These are phyloP conservation scores for Cladorrhinum sp. DNA, from an alignment of 2,329 filamentous ascomycete species.

Conservation along the genomic window DNA sequence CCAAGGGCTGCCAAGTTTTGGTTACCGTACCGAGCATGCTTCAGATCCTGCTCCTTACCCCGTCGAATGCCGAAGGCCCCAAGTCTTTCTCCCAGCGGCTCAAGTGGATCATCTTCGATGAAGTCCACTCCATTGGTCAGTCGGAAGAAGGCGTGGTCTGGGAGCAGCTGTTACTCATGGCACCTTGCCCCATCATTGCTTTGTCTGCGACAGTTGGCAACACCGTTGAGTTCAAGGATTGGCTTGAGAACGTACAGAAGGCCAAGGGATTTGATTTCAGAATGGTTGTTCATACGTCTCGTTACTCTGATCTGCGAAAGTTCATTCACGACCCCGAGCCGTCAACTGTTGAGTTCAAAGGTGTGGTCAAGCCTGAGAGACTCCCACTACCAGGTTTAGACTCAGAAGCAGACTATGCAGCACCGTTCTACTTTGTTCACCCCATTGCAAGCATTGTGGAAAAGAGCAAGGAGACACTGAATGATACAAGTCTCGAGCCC, in stretches of 20 bases:
- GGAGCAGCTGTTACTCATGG: constrained; percentile 72
- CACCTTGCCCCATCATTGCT: constrained; percentile 74
- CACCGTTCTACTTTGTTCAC: constrained; percentile 60
- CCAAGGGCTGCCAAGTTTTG: constrained; percentile 68
- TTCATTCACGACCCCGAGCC: constrained; percentile 60
- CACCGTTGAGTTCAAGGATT: constrained; percentile 64
- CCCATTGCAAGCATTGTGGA: constrained; percentile 63
- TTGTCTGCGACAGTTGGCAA: constrained; percentile 79
- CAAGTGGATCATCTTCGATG: constrained; percentile 77
- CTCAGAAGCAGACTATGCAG: constrained; percentile 39
- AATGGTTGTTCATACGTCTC: constrained; percentile 65
- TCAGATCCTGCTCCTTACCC: constrained; percentile 71
- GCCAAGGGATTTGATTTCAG: constrained; percentile 61
- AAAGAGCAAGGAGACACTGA: constrained; percentile 58
- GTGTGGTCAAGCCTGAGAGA: constrained; percentile 43
- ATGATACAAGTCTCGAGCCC: constrained; percentile 67
- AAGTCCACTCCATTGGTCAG: constrained; percentile 77
- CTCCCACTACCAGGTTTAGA: constrained; percentile 48
- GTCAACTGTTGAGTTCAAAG: constrained; percentile 46
- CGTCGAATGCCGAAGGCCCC: constrained; percentile 56
- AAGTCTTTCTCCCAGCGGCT: constrained; percentile 63
- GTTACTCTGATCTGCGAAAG: constrained; percentile 77
- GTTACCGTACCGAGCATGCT: constrained; percentile 77
- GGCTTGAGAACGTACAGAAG: constrained; percentile 64
- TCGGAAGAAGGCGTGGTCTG: constrained; percentile 73